Base-by-base conservation (phyloP, 257 asterid genomes). In the Penstemon barbatus region DNA sequence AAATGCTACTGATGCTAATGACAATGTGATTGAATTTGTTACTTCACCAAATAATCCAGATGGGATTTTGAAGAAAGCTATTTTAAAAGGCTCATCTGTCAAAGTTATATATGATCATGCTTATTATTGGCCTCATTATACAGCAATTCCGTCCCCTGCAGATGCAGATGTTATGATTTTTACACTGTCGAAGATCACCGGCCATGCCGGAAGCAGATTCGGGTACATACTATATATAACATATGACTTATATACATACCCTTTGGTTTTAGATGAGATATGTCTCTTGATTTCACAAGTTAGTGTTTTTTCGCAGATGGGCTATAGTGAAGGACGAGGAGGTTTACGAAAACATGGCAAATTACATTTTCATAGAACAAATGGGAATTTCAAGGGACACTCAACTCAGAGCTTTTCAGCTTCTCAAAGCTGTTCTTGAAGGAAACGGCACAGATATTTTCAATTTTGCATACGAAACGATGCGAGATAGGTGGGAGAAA, bases 1-100 rank as follows among this genome's bases (percentile, higher is more conserved):
- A 37, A 75, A 71, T 12, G 36, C 25, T 8, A 45, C 83, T 5
- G 62, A 68, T n/a, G 8, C 33, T 33, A 7, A 13, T 5, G 42
- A 36, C 10, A 50, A 76, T 40, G 63, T 84, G 39, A 81, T 84
- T 42, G 91, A 87, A 68, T 75, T 82, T 13, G 90, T 87, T 43
- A 80, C 87, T 6, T 84, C 87, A 44, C 94, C 94, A 4, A 87
- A 84, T 62, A 85, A 87, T 83, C 91, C 94, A 5, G 86, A 84
- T 75, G 85, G 80, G 3, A 25, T 18, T 6, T 56, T 87, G 45
- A 78, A 37, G 48, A 55, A 75, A 52, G 78, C 82, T 5, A 84
- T 75, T 65, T 45, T 75, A 11, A 41, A 58, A 42, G 86, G 82
- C 6, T 68, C 74, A 3, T 63, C 61, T 8, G 71, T 63, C 3